Conservation (phyloP, 2,329 filamentous ascomycete species). For the Phaeosphaeriaceae sp. region DNA sequence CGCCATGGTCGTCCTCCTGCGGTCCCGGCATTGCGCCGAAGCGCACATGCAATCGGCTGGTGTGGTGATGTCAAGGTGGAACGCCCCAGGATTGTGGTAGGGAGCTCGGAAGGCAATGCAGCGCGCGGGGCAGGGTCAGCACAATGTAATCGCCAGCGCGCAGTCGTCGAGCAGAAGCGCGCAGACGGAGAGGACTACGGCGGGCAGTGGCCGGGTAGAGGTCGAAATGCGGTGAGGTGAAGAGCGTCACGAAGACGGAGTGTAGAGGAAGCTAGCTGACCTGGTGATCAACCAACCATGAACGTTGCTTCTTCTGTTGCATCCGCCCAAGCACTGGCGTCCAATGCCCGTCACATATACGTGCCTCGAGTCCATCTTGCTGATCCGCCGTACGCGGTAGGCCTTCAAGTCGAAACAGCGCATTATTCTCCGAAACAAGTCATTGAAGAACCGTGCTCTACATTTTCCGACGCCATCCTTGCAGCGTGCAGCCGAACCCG, state of each 20-base stretch:
- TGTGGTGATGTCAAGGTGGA: conserved; percentile 29
- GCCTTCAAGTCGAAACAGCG: conserved; percentile 10
- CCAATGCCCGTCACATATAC: neutral
- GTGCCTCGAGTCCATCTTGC: neutral
- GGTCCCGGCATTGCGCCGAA: conserved; percentile 41
- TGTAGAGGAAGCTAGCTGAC: neutral
- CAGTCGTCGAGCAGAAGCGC: neutral
- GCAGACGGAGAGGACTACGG: neutral
- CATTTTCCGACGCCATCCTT: conserved; percentile 2
- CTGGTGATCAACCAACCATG: conserved; percentile 8
- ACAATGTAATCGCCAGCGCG: neutral
- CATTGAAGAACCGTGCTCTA: conserved; percentile 2
- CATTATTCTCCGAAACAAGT: conserved; percentile 7
- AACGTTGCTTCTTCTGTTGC: conserved; percentile 1
- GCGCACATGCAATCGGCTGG: conserved; percentile 38
- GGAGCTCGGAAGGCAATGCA: conserved; percentile 14
- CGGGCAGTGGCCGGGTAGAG: neutral
- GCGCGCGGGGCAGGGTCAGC: neutral
- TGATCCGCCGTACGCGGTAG: conserved; percentile 8
- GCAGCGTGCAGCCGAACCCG: conserved; percentile 6
- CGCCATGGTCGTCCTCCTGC: conserved; percentile 27
- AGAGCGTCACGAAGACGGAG: neutral
- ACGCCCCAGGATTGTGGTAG: conserved; percentile 24
- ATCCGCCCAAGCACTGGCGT: neutral
- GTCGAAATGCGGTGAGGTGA: conserved; percentile 5